These are phyloP conservation scores for Pichia sp. DNA, from an alignment of 1,139 yeast genomes.

Conservation along the genomic window DNA sequence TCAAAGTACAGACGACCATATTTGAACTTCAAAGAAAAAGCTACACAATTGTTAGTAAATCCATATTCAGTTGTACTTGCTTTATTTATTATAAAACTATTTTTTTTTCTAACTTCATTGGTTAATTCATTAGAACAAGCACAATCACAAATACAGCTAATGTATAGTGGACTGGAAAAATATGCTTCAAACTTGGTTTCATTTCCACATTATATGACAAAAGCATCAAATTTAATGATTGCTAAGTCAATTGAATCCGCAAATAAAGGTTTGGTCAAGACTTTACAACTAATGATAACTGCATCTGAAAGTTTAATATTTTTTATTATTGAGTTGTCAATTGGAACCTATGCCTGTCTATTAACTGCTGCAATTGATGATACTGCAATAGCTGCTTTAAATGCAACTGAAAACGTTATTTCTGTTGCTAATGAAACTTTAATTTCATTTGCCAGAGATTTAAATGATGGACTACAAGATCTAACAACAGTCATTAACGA, in stretches of 20 bases:
- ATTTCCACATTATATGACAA: conserved; percentile 52
- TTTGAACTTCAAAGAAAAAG: conserved; percentile 38
- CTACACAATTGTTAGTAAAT: conserved; percentile 57
- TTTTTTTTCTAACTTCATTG: conserved; percentile 42
- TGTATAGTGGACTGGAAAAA: conserved; percentile 43
- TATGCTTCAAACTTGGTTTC: conserved; percentile 39
- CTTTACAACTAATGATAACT: conserved; percentile 40
- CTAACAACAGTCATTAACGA: conserved; percentile 48
- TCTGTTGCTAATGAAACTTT: conserved; percentile 56
- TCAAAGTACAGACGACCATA: conserved; percentile 29
- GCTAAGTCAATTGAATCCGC: conserved; percentile 41
- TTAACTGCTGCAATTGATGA: conserved; percentile 69
- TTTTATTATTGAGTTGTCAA: conserved; percentile 62
- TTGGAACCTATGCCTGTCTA: conserved; percentile 85
- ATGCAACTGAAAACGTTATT: conserved; percentile 61
- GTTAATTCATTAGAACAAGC: conserved; percentile 34
- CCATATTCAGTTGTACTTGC: conserved; percentile 43
- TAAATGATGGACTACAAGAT: conserved; percentile 57
- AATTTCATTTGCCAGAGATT: conserved; percentile 44
- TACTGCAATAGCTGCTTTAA: conserved; percentile 64
- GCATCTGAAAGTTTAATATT: conserved; percentile 54
- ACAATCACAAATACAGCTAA: conserved; percentile 30
- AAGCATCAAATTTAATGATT: conserved; percentile 47
- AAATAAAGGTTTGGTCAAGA: conserved; percentile 37
- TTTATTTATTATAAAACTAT: conserved; percentile 44